These are phyloP conservation scores for Geotrichum ghanense DNA, from an alignment of 805 yeast genomes.

Conservation along the genomic window DNA sequence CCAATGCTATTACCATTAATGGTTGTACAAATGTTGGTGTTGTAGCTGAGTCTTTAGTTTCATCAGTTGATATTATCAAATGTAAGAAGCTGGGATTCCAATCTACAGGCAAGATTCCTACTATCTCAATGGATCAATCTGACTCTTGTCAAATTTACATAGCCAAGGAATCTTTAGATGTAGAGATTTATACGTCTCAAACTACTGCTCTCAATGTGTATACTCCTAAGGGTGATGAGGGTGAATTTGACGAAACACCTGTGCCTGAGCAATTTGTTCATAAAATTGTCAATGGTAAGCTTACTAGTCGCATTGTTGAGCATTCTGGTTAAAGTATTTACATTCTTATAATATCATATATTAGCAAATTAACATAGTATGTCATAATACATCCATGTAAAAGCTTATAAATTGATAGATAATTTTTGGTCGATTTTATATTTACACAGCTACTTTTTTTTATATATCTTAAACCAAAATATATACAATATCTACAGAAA, in stretches of 20 bases:
- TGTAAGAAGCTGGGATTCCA: slow-evolving; percentile 75
- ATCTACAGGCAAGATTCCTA: slow-evolving; percentile 69
- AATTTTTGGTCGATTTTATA: too few species aligned
- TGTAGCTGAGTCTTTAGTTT: slow-evolving; percentile 71
- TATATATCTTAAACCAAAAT: too few species aligned
- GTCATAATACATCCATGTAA: too few species aligned
- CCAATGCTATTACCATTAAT: slow-evolving; percentile 73
- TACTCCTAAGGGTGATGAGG: slow-evolving; percentile 59
- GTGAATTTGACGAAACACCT: slow-evolving; percentile 68
- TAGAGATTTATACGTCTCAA: slow-evolving; percentile 74
- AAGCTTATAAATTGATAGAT: too few species aligned
- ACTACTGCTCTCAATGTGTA: slow-evolving; percentile 80
- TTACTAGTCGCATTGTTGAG: slow-evolving; percentile 65
- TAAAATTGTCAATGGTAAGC: slow-evolving; percentile 45
- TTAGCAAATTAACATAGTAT: too few species aligned
- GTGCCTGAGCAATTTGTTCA: slow-evolving; percentile 90
- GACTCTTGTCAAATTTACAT: slow-evolving; percentile 78
- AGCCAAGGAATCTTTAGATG: slow-evolving; percentile 54
- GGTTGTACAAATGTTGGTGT: slow-evolving; percentile 64
- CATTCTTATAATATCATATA: too few species aligned
- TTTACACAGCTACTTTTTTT: too few species aligned
- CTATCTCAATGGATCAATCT: slow-evolving; percentile 77
- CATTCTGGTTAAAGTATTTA: slow-evolving; percentile 73
- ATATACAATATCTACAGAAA: not conserved
- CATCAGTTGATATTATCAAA: slow-evolving; percentile 83